These are phyloP conservation scores for Phytopythium vexans DNA, from an alignment of 352 stramenopile genomes.

Conservation along the genomic window DNA sequence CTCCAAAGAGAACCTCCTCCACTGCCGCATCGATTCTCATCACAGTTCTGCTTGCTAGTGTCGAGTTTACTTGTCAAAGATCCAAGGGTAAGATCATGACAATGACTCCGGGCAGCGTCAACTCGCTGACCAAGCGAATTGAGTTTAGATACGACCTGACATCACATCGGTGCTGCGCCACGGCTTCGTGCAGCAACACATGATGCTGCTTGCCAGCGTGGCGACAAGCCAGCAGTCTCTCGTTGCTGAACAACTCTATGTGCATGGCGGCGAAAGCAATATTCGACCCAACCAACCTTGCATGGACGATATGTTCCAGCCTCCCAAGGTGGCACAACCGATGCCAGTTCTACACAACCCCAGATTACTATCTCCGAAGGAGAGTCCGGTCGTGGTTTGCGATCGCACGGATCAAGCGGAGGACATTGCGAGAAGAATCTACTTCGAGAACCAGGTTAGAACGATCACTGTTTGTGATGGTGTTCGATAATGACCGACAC, in stretches of 20 bases:
- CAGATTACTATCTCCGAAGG: neutral
- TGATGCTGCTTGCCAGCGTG: slow-evolving; percentile 26
- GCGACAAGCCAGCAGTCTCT: slow-evolving; percentile 24
- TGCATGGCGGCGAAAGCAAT: neutral
- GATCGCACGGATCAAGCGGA: neutral
- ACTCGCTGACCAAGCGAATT: no score
- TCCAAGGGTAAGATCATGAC: neutral
- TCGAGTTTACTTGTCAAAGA: slow-evolving; percentile 36
- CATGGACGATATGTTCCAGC: no score
- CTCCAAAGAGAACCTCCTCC: slow-evolving; percentile 22
- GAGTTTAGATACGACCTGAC: slow-evolving; percentile 17
- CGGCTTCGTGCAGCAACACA: slow-evolving; percentile 22
- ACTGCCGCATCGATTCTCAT: slow-evolving; percentile 26
- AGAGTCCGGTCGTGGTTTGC: neutral
- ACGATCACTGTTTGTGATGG: neutral
- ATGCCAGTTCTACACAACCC: no score
- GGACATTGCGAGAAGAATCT: slow-evolving; percentile 33
- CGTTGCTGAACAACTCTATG: slow-evolving; percentile 20
- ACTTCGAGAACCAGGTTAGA: slow-evolving; percentile 63
- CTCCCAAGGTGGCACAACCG: no score
- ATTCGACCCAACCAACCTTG: no score
- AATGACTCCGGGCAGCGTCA: no score
- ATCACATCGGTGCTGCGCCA: slow-evolving; percentile 19
- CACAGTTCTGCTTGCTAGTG: slow-evolving; percentile 24
- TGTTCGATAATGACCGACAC: neutral